Evolutionary conservation across 108 stramenopile genomes (phyloP).

Genomic region (Epithemia pelagica): DNA sequence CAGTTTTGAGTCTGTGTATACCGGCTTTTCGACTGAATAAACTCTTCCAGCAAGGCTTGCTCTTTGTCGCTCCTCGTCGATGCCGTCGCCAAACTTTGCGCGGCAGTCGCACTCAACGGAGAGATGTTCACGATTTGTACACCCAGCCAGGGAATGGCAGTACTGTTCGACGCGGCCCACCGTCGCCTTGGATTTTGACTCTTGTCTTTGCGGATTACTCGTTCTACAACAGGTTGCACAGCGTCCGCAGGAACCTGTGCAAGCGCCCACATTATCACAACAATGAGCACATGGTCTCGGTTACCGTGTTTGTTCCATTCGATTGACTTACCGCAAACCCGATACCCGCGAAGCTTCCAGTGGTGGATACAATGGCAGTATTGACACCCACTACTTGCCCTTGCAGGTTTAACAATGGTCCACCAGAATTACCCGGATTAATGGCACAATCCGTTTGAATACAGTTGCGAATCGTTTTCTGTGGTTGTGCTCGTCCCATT

Average conservation of each 20-base stretch:
- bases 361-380: conserved; percentile 72
- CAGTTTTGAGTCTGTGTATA: conserved; percentile 12
- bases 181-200: conserved; percentile 1
- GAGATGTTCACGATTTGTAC: conserved; percentile 18
- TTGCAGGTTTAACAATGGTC: conserved; percentile 72
- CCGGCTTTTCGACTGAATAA: not conserved
- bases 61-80: not conserved
- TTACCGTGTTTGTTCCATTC: no score
- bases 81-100: not conserved
- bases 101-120: not conserved
- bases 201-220: conserved; percentile 34
- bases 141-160: conserved; percentile 29
- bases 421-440: conserved; percentile 92
- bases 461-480: conserved; percentile 56
- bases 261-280: no score
- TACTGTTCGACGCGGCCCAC: not conserved
- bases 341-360: conserved; percentile 68
- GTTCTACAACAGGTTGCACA: conserved; percentile 26
- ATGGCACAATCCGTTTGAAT: conserved; percentile 92
- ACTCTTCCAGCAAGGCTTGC: not conserved
- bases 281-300: no score
- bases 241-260: conserved; percentile 50
- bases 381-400: conserved; percentile 90
- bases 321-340: conserved; percentile 64
- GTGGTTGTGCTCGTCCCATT: conserved; percentile 8